phyloP scores from a whole-genome alignment of 768 basidiomycete species.

The Cytidiella melzeri region DNA sequence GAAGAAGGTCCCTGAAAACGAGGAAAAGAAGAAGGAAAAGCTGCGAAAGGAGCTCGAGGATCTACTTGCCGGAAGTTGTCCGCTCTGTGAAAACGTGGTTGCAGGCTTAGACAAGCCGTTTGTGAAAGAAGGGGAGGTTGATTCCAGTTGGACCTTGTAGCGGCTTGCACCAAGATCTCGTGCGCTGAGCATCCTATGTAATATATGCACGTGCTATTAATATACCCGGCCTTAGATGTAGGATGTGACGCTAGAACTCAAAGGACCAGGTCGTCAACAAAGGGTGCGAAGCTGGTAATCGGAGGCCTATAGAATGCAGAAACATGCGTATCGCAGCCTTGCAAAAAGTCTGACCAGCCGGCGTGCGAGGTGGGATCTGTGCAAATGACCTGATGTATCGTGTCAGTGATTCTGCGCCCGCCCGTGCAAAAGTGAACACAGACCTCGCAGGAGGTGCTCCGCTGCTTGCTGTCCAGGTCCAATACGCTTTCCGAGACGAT shows the following conservation, averaged over 20 bases:
- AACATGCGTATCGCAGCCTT: conserved; percentile 39
- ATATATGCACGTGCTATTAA: not conserved
- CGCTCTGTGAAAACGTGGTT: conserved; percentile 88
- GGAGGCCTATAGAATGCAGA: conserved; percentile 17
- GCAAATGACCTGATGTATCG: conserved; percentile 38
- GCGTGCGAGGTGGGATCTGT: conserved; percentile 30
- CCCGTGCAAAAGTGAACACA: conserved; percentile 8
- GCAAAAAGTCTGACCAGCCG: conserved; percentile 42
- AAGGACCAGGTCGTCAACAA: no score
- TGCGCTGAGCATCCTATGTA: not conserved
- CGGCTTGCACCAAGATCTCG: not conserved
- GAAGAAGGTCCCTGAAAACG: conserved; percentile 36
- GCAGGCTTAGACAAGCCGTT: conserved; percentile 85
- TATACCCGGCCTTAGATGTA: not conserved
- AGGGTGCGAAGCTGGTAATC: no score
- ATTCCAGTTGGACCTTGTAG: conserved; percentile 70
- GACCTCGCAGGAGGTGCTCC: conserved; percentile 51
- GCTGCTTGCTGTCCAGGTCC: conserved; percentile 51
- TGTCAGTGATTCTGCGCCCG: not conserved
- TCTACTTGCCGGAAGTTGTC: conserved; percentile 82
- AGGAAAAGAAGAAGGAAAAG: conserved; percentile 51
- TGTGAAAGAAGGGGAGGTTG: conserved; percentile 68
- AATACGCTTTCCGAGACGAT: conserved; percentile 36
- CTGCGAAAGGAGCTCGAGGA: conserved; percentile 84
- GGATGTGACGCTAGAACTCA: not conserved